Evolutionary conservation across 768 basidiomycete genomes (phyloP), one percentile per base, ranked within the genome.

Genomic region (Hypholoma fasciculare): DNA sequence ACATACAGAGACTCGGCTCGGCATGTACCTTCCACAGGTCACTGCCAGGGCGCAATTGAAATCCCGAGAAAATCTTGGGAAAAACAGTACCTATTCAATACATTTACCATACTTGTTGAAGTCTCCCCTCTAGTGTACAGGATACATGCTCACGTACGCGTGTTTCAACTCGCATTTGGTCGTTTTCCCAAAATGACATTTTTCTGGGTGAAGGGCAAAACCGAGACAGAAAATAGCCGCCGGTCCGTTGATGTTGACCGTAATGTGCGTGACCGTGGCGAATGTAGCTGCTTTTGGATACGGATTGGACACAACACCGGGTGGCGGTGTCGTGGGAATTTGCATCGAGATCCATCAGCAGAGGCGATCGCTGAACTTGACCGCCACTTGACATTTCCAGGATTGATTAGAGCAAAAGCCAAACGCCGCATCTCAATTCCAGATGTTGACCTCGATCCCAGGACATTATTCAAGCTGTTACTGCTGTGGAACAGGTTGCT

Each of bases 371-470:
- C 43, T 48, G 40, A 54, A 52, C 39, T 40, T 52, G 43, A 47
- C 52, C 60, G 59, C 57, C 55, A 59, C 57, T 58, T 58, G 60
- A 63, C 47, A 50, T 46, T 4, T 16, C 26, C 13, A 19, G 64
- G 67, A 66, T 66, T 65, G 63, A 63, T 67, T 68, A 62, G 53
- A 63, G 43, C 58, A 60, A 72, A 72, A 72, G 71, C 59, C 61
- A 71, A 74, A 73, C 72, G 74, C 71, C 74, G 66, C 73, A 70
- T 66, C 65, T 55, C 46, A 58, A 62, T 52, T 49, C 50, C 61
- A 58, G 49, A 48, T 60, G 7, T 56, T 54, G 49, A 7, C 47
- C 27, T 60, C 49, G 44, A 61, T 52, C 37, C 17, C 26, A 52
- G 54, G 67, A 63, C 64, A 66, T 49, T 65, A 63, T 66, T 58